Evolutionary conservation across 495 filamentous ascomycete species (phyloP), one percentile per base, ranked within the genome.

Genomic region (Oidiodendron maius): DNA sequence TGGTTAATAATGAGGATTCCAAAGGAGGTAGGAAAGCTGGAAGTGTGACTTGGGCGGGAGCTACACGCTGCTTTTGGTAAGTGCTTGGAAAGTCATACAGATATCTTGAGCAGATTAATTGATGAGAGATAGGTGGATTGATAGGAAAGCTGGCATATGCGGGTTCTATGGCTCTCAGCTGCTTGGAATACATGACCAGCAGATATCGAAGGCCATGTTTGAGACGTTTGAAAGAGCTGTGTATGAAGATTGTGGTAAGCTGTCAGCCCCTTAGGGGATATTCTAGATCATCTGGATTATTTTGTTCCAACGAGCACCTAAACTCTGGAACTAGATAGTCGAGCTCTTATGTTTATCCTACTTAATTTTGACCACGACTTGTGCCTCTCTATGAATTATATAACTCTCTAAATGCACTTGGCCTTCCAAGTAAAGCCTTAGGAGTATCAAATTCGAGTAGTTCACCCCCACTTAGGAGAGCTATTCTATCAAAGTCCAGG

Each of bases 401-500:
- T 3, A 47, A 16, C 17, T 39, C 35, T n/a, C 23, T 24, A 15
- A 47, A 47, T 2, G 17, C 13, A 22, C 32, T 38, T 10, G 13
- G 17, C 18, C 39, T 20, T 6, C 16, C 20, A 9, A 47, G 24
- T 11, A 47, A 39, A 18, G 1, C 18, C 16, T 23, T 37, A 12
- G 44, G 44, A 2, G 20, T 22, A 38, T 38, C 44, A 9, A 38
- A 22, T 22, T 47, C 44, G 12, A 6, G 11, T n/a, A 47, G 4
- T n/a, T 41, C 44, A 0, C 73, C 72, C 3, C 67, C 56, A 17
- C 62, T 61, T 40, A 74, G 56, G 8, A 73, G 64, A 37, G 61
- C 60, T 13, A 75, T 69, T n/a, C 21, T 37, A 13, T 58, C 58
- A n/a, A 55, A 58, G 52, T 80, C 76, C 6, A 72, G 51, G 50